Evolutionary conservation across 306 rosid species (phyloP).

Genomic region (Trifolium pratense): DNA sequence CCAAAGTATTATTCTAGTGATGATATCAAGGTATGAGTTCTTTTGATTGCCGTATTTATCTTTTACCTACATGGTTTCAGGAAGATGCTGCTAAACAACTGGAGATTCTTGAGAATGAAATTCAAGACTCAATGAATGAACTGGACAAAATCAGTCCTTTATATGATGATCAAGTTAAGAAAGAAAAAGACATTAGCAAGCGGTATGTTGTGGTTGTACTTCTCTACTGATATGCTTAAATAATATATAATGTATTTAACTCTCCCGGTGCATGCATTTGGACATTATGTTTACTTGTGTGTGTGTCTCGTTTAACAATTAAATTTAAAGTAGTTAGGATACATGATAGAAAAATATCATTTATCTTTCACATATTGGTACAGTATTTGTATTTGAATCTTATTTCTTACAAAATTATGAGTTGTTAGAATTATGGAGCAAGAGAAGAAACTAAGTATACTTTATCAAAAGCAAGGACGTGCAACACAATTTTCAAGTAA

Average conservation of each 20-base stretch:
- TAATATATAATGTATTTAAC: slow-evolving; percentile 13
- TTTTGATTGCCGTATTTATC: slow-evolving; percentile 32
- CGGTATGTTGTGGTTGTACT: slow-evolving; percentile 56
- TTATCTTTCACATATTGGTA: not conserved
- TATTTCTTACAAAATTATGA: slow-evolving; percentile 37
- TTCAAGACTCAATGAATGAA: slow-evolving; percentile 71
- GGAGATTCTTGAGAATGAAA: slow-evolving; percentile 65
- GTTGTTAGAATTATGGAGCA: slow-evolving; percentile 85
- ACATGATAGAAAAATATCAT: not conserved
- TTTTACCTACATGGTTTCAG: slow-evolving; percentile 52
- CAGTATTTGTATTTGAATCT: not conserved
- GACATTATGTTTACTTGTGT: not conserved
- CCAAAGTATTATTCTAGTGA: slow-evolving; percentile 61
- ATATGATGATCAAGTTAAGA: slow-evolving; percentile 65
- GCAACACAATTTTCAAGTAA: slow-evolving; percentile 94
- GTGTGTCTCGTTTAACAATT: slow-evolving; percentile 10
- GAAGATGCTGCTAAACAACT: slow-evolving; percentile 78
- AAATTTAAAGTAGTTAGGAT: not conserved
- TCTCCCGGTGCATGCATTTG: slow-evolving; percentile 14
- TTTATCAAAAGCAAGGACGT: slow-evolving; percentile 97
- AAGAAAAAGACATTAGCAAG: slow-evolving; percentile 78
- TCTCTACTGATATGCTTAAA: slow-evolving; percentile 38
- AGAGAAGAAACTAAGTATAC: slow-evolving; percentile 95
- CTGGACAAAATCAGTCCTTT: slow-evolving; percentile 75
- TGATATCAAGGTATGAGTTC: slow-evolving; percentile 10